phyloP scores from a whole-genome alignment of 2,329 filamentous ascomycete genomes.

The Pestalotiopsis sp. region DNA sequence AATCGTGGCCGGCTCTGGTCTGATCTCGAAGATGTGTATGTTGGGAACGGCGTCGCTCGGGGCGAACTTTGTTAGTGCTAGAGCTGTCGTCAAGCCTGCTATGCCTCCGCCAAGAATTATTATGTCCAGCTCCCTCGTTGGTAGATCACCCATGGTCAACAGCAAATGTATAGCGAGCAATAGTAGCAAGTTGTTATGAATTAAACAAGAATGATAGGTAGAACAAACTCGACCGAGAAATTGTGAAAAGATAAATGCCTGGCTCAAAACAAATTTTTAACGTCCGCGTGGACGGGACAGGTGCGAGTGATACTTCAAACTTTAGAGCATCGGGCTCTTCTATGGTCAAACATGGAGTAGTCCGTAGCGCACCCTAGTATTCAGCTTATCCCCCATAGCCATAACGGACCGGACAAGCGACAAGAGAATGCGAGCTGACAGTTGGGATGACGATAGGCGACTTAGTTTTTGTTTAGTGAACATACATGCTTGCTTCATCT shows the following conservation, averaged over 20 bases:
- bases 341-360: conserved; percentile 4
- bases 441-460: not conserved
- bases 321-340: not conserved
- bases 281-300: not conserved
- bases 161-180: not conserved
- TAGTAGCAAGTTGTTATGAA: not conserved
- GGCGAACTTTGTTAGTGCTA: conserved; percentile 16
- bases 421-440: not conserved
- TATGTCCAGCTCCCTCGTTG: conserved; percentile 6
- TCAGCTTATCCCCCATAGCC: not conserved
- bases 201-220: not conserved
- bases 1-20: conserved; percentile 14
- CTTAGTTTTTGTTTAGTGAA: not conserved
- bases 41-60: conserved; percentile 8
- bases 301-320: not conserved
- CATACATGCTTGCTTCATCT: not conserved
- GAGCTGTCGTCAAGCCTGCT: conserved; percentile 14
- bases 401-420: not conserved
- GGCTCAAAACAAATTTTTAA: not conserved
- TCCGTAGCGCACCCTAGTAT: not conserved
- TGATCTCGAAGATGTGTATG: conserved; percentile 14
- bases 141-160: not conserved
- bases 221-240: not conserved
- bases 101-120: conserved; percentile 17
- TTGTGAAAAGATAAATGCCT: not conserved